Base-by-base conservation (phyloP, 2,329 filamentous ascomycete species). In the Botrytis deweyae region DNA sequence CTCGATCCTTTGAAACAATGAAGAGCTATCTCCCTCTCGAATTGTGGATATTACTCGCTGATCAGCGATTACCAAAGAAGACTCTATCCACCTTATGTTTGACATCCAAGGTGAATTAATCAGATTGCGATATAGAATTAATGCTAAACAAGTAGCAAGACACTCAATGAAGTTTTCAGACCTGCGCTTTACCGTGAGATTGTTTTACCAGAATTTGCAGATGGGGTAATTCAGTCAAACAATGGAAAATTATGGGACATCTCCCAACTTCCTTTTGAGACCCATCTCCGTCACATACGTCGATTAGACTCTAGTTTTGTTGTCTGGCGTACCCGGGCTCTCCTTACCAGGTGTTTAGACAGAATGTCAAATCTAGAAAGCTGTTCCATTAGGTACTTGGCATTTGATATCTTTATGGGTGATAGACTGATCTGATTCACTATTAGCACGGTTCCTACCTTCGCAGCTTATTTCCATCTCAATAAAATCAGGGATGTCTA, bases 101-200 rank as follows among this genome's bases (percentile, higher is more conserved):
- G 3, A 40, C 25, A 33, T 71, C 69, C 16, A 71, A 58, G 52
- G n/a, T 58, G 52, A 58, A 58, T 58, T 18, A 9, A 58, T 29
- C 52, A 18, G 2, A 18, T 58, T 18, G n/a, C 8, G 0, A 33
- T 18, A 3, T 9, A 29, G 7, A 29, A 58, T 2, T 18, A 18
- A 58, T 58, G 52, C 52, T 70, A 9, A 70, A 70, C 40, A 61
- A 38, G 46, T 62, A 40, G 18, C 10, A 70, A 72, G 70, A 72
- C 44, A 40, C 59, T 72, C 38, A 58, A 72, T 42, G 59, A 72
- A 25, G 36, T 72, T 1, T 58, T 58, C 61, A 44, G 36, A 64
- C 61, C 70, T 42, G 44, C 52, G 22, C 70, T 72, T 38, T 64
- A 72, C 22, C 69, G 69, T 55, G 40, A 71, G 29, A 71, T 71